Percentiles rank a stretch among this genome's conserved stretches.
Conservation (phyloP, 2,329 filamentous ascomycete genomes). For the Colletotrichum salicis region DNA sequence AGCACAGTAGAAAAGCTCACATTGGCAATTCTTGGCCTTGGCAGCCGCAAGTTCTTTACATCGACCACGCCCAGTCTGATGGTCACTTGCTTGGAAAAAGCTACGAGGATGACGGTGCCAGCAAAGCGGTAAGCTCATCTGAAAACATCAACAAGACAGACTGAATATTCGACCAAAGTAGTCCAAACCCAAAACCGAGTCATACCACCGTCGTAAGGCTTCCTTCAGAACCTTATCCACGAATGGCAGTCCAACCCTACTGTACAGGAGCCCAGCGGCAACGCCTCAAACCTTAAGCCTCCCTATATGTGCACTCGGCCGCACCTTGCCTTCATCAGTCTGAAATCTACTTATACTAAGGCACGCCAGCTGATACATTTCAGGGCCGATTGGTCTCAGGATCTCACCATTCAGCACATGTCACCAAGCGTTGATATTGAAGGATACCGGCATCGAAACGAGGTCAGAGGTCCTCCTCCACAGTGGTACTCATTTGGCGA, state of each 20-base stretch:
- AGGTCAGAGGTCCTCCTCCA: not conserved
- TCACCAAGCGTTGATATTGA: not conserved
- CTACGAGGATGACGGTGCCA: not conserved
- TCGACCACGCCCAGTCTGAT: not conserved
- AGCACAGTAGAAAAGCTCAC: not conserved
- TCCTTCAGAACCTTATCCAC: not conserved
- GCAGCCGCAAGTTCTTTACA: no score
- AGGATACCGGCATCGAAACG: not conserved
- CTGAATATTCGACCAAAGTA: not conserved
- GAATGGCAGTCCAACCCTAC: not conserved
- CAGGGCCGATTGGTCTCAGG: no score
- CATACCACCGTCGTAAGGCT: not conserved
- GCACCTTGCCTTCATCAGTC: not conserved
- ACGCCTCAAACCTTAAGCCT: not conserved
- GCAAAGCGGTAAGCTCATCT: not conserved
- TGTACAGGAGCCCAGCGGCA: not conserved
- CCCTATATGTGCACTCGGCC: not conserved
- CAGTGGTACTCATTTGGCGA: not conserved
- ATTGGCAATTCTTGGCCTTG: not conserved
- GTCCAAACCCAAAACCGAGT: not conserved
- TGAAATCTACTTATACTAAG: not conserved
- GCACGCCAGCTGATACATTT: not conserved
- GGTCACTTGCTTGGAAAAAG: not conserved
- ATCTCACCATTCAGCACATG: not conserved
- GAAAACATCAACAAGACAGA: not conserved